These are phyloP conservation scores for Diaporthe helianthi DNA, from an alignment of 2,329 filamentous ascomycete genomes.

Conservation along the genomic window DNA sequence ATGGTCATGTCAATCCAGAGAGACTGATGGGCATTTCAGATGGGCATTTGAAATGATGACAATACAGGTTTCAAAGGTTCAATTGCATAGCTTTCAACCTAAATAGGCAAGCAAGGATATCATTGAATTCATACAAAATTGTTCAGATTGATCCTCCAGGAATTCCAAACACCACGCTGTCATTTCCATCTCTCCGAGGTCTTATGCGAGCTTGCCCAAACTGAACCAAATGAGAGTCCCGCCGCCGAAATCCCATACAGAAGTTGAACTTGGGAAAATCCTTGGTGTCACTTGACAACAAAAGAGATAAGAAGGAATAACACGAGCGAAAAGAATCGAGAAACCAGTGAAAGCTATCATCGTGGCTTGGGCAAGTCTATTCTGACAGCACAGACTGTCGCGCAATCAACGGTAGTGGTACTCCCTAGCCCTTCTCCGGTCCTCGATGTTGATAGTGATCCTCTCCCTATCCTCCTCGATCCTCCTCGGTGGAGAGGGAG, in stretches of 20 bases:
- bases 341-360: background rate
- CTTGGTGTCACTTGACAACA: background rate
- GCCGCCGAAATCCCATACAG: background rate
- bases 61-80: background rate
- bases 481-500: conserved; percentile 43
- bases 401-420: conserved; percentile 40
- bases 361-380: background rate
- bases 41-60: background rate
- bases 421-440: conserved; percentile 43
- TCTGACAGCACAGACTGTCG: too few relatives aligned
- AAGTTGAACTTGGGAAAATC: too few relatives aligned
- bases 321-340: background rate
- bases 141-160: background rate
- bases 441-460: conserved; percentile 44
- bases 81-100: background rate
- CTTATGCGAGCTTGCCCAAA: background rate
- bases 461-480: conserved; percentile 43
- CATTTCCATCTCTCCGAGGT: background rate
- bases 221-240: background rate
- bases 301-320: background rate
- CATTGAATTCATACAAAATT: background rate
- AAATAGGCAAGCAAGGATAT: background rate
- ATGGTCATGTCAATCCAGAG: background rate
- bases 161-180: conserved; percentile 22
- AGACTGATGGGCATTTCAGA: too few relatives aligned